Conservation (phyloP, 371 early-diverging fungal genomes). For the Mortierella sp. region DNA sequence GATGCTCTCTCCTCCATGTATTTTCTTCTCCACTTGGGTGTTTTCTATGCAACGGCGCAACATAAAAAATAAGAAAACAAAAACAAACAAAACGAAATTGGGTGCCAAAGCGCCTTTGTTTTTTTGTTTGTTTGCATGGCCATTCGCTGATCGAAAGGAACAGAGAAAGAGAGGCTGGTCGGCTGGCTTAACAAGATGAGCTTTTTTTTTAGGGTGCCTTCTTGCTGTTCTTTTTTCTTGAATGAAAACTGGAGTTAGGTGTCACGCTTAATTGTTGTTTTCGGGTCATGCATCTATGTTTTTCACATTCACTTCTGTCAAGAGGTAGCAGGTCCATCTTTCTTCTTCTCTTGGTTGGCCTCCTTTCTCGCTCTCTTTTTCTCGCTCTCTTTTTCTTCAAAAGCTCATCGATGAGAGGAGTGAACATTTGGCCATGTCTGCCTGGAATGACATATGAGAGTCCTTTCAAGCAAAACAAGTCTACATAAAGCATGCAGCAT, state of each 20-base stretch:
- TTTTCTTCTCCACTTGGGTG: too few species aligned
- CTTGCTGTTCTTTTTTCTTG: not conserved
- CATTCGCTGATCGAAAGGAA: not conserved
- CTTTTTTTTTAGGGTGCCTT: not conserved
- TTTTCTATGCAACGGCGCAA: not conserved
- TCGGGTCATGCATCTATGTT: not conserved
- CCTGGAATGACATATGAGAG: not conserved
- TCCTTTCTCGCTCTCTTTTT: not conserved
- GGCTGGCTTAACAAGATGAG: not conserved
- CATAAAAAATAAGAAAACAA: not conserved
- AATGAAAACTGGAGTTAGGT: not conserved
- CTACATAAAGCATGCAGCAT: not conserved
- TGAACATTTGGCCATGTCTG: not conserved
- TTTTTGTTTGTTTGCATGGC: not conserved
- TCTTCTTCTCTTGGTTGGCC: not conserved
- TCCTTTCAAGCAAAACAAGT: not conserved
- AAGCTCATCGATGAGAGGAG: not conserved
- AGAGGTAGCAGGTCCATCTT: not conserved
- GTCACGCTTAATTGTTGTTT: not conserved
- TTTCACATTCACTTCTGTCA: not conserved
- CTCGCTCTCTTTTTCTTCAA: not conserved
- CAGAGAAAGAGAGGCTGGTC: not conserved
- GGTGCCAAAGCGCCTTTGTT: slow-evolving; percentile 6
- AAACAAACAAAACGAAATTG: not conserved
- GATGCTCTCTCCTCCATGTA: too few species aligned